Evolutionary conservation across 257 asterid genomes (phyloP), one percentile per base, ranked within the genome.

Genomic region (Ilex aquifolium): DNA sequence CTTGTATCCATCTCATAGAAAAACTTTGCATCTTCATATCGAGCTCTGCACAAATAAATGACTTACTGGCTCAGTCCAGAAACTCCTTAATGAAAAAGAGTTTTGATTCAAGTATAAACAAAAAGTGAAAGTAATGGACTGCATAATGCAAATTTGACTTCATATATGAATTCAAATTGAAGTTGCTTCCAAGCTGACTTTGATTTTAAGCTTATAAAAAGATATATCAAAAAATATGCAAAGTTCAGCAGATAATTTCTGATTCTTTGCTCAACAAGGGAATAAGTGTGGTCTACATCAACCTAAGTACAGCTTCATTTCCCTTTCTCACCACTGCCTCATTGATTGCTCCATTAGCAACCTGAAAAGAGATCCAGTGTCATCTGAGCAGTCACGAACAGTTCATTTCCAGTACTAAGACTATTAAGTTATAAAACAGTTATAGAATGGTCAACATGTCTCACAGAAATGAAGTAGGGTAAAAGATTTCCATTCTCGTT

Each of bases 291-390:
- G 42, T 15, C 17, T 32, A 63, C 6, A 53, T 57, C 60, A 72
- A 91, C 98, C 98, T 85, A 57, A 89, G 89, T 46, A 92, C 97
- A 79, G 96, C 97, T 80, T 92, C 99, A 82, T 92, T 89, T 80
- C 97, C 99, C 79, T 81, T 85, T 71, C 86, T 82, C 61, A 87
- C 99, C 58, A 80, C 88, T 67, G n/a, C 52, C 60, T 83, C 91
- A 83, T 81, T 77, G 66, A 92, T 89, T 76, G 89, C 83, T 76
- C 99, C 99, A 65, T 92, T 92, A 68, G 99, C 97, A 72, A 92
- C 95, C 99, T 92, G 77, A 48, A 69, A 70, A 50, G 52, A 73
- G 48, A 55, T 29, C 54, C 46, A 64, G 39, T 21, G 27, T 53
- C 30, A 67, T 52, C 62, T 17, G 50, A 69, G 64, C 65, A 63